Conservation (phyloP, 768 basidiomycete genomes). For the Tricholoma bakamatsutake region DNA sequence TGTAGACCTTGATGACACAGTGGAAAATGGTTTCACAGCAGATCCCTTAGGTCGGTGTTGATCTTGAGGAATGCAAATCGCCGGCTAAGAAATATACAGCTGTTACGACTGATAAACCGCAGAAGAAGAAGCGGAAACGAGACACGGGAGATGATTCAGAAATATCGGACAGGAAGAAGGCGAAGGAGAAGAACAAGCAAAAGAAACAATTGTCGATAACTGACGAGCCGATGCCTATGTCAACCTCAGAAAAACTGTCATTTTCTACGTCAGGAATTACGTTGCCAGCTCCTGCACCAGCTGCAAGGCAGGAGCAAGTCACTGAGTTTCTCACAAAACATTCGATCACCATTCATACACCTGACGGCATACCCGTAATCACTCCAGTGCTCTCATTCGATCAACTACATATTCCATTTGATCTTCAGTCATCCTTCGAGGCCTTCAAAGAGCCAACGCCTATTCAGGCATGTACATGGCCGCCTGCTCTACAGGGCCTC, state of each 20-base stretch:
- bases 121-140: conserved; percentile 38
- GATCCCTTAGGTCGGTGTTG: conserved; percentile 19
- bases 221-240: conserved; percentile 13
- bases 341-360: conserved; percentile 64
- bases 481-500: conserved; percentile 70
- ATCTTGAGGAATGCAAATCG: neutral
- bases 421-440: conserved; percentile 57
- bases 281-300: conserved; percentile 12
- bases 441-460: conserved; percentile 87
- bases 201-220: conserved; percentile 25
- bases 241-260: conserved; percentile 11
- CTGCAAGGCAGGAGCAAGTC: conserved; percentile 33
- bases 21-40: conserved; percentile 14
- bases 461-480: conserved; percentile 95
- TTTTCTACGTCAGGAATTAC: conserved; percentile 11
- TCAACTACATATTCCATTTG: conserved; percentile 58
- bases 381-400: conserved; percentile 71
- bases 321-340: conserved; percentile 66
- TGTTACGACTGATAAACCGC: conserved; percentile 26
- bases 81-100: conserved; percentile 1
- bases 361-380: conserved; percentile 37
- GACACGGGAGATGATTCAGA: conserved; percentile 19
- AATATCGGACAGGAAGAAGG: conserved; percentile 31
- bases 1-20: neutral
- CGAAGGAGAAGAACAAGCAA: conserved; percentile 40